These are phyloP conservation scores for Panus rudis DNA, from an alignment of 768 basidiomycete genomes.

Conservation along the genomic window DNA sequence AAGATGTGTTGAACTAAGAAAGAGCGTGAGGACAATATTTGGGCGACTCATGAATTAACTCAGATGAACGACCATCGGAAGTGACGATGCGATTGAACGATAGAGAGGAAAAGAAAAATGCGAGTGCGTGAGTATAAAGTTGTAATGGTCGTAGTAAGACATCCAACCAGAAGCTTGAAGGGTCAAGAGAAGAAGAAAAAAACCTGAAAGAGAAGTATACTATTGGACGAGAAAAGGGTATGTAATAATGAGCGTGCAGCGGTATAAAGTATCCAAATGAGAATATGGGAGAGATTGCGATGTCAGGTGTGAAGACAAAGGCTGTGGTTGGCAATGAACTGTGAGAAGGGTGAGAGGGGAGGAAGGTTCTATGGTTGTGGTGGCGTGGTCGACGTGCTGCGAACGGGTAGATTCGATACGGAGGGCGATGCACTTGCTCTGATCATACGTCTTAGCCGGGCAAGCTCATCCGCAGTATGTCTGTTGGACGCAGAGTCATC, in stretches of 20 bases:
- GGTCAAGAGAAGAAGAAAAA: not conserved
- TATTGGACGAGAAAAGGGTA: not conserved
- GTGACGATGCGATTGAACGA: too few relatives aligned
- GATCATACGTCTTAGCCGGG: constrained; percentile 68
- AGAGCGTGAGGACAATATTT: not conserved
- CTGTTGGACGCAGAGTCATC: constrained; percentile 27
- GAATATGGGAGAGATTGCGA: not conserved
- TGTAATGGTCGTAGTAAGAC: not conserved
- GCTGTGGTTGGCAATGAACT: not conserved
- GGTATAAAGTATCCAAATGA: too few relatives aligned
- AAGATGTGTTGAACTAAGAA: not conserved
- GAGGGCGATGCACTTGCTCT: constrained; percentile 28
- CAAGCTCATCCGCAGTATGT: constrained; percentile 53
- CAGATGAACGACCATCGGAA: too few relatives aligned
- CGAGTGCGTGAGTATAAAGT: not conserved
- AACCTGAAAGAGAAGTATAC: not conserved
- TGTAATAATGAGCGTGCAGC: not conserved
- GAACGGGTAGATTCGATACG: constrained; percentile 2
- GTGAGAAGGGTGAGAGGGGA: not conserved
- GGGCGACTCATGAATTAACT: not conserved
- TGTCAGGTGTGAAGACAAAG: not conserved
- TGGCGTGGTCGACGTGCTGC: not conserved
- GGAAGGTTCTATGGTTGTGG: not conserved
- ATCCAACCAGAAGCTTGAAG: not conserved
- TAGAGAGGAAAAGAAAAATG: not conserved